These are phyloP conservation scores for Xylaria sp. DNA, from an alignment of 2,329 filamentous ascomycete species.

Conservation along the genomic window DNA sequence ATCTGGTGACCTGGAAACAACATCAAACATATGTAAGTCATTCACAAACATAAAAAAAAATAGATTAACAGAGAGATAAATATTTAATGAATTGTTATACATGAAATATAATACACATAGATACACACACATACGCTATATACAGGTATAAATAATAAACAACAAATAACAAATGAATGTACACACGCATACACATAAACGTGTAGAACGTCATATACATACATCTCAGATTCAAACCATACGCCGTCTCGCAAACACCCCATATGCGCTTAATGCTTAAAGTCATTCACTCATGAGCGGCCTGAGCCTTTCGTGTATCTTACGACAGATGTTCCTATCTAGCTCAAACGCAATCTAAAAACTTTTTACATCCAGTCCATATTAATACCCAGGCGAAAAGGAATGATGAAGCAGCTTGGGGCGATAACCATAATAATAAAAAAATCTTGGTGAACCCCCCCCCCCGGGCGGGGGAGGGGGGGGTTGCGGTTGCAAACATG, in stretches of 20 bases:
- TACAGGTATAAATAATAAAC: constrained; percentile 23
- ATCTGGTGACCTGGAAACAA: no score
- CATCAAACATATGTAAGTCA: neutral
- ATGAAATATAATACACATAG: constrained; percentile 23
- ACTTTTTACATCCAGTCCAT: constrained; percentile 31
- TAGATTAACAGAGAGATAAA: neutral
- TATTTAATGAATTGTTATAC: constrained; percentile 8
- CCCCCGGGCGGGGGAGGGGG: no score
- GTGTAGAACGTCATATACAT: constrained; percentile 26
- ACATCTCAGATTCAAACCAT: constrained; percentile 21
- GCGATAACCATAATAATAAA: no score
- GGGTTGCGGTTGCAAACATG: no score
- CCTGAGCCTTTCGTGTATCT: constrained; percentile 40
- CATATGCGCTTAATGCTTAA: constrained; percentile 30
- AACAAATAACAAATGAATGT: neutral
- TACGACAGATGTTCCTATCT: constrained; percentile 40
- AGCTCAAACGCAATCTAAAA: constrained; percentile 32
- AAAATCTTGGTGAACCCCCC: no score
- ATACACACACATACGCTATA: constrained; percentile 25
- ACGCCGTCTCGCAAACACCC: constrained; percentile 22
- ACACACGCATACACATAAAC: constrained; percentile 26
- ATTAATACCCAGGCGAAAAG: neutral
- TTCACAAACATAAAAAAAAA: neutral
- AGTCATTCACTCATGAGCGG: constrained; percentile 44
- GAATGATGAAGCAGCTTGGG: constrained; percentile 22